Percentiles rank a stretch among this genome's conserved stretches.
Conservation (phyloP, 106 monocot species). For the Dactylorhiza incarnata region DNA sequence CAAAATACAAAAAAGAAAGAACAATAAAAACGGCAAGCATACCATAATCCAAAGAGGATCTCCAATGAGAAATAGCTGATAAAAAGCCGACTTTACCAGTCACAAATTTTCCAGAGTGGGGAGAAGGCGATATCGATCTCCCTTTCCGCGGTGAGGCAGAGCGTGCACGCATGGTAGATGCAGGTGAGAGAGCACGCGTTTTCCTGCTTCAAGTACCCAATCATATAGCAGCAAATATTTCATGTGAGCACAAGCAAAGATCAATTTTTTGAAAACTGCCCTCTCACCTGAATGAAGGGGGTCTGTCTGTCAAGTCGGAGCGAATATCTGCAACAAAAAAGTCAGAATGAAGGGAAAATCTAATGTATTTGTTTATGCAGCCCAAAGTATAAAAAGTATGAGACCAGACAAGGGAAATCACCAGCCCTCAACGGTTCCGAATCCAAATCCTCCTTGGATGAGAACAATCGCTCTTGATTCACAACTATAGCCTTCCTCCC, state of each 20-base stretch:
- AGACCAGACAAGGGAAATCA: slow-evolving; percentile 10
- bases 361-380: not conserved
- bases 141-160: slow-evolving; percentile 51
- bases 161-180: slow-evolving; percentile 29
- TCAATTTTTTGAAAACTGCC: not conserved
- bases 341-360: not conserved
- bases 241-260: not conserved
- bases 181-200: slow-evolving; percentile 20
- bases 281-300: slow-evolving; percentile 50
- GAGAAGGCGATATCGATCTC: slow-evolving; percentile 39
- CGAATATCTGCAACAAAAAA: slow-evolving; percentile 20
- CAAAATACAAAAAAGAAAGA: not conserved
- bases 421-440: slow-evolving; percentile 30
- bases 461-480: slow-evolving; percentile 5
- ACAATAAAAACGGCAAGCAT: not conserved
- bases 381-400: not conserved
- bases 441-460: slow-evolving; percentile 17
- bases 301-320: slow-evolving; percentile 38
- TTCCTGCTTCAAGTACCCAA: slow-evolving; percentile 28
- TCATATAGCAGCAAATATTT: not conserved
- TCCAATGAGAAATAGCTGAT: not conserved
- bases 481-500: slow-evolving; percentile 41
- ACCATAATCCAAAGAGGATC: not conserved
- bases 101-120: slow-evolving; percentile 19
- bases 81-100: slow-evolving; percentile 18